These are phyloP conservation scores for Tulasnella sp. DNA, from an alignment of 768 basidiomycete species.

Conservation along the genomic window DNA sequence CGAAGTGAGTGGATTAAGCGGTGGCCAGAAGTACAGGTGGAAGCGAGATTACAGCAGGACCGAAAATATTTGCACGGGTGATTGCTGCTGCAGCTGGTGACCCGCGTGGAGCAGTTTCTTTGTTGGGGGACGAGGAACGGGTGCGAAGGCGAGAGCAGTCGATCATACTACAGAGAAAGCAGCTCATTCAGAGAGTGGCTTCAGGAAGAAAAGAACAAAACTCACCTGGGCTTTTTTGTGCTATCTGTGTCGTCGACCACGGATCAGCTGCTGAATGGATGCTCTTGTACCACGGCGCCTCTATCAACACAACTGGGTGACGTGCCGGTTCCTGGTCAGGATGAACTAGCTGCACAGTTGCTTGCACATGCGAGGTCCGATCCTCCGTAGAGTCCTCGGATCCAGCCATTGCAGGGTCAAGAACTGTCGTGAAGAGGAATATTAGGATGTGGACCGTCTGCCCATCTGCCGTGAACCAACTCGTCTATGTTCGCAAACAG, in stretches of 20 bases:
- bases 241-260: no score
- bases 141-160: slow-evolving; percentile 77
- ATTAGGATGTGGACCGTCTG: not conserved
- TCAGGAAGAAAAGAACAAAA: slow-evolving; percentile 8
- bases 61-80: slow-evolving; percentile 43
- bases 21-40: slow-evolving; percentile 54
- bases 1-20: slow-evolving; percentile 40
- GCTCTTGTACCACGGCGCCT: no score
- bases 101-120: slow-evolving; percentile 51
- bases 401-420: slow-evolving; percentile 38
- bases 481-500: not conserved
- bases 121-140: slow-evolving; percentile 48
- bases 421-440: not conserved
- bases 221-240: slow-evolving; percentile 28
- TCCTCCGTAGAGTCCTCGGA: slow-evolving; percentile 76
- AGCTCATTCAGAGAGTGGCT: slow-evolving; percentile 25
- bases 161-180: slow-evolving; percentile 64
- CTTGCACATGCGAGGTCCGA: no score
- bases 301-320: slow-evolving; percentile 31
- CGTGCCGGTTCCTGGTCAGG: slow-evolving; percentile 37
- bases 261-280: no score
- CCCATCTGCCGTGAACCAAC: not conserved
- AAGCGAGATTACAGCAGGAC: slow-evolving; percentile 66
- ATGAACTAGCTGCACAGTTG: slow-evolving; percentile 44
- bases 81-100: slow-evolving; percentile 51